Conservation (phyloP, 2,329 filamentous ascomycete genomes). For the Phaeosphaeria sp. region DNA sequence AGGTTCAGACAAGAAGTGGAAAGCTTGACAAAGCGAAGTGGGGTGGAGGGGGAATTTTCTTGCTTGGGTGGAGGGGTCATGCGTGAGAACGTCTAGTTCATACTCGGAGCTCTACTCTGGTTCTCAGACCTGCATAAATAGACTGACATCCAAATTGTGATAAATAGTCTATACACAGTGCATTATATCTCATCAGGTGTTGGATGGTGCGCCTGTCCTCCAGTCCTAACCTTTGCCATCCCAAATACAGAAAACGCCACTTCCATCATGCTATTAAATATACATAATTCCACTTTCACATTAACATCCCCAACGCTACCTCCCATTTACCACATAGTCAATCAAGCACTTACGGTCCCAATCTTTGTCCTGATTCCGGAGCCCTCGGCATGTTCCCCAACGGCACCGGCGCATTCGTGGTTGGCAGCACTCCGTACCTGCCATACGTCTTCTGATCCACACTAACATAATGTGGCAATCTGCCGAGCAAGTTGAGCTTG, state of each 20-base stretch:
- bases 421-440: conserved; percentile 84
- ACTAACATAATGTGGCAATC: conserved; percentile 89
- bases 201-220: conserved; percentile 5
- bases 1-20: background rate
- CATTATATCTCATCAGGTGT: conserved; percentile 6
- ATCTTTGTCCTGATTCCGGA: conserved; percentile 38
- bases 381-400: conserved; percentile 32
- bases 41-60: background rate
- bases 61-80: background rate
- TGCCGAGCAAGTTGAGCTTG: conserved; percentile 82
- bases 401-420: conserved; percentile 21
- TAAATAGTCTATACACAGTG: background rate
- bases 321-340: background rate
- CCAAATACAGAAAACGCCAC: conserved; percentile 1
- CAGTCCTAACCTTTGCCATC: conserved; percentile 3
- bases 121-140: background rate
- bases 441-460: conserved; percentile 97
- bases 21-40: background rate
- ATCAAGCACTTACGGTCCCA: conserved; percentile 27
- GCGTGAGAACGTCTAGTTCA: no score
- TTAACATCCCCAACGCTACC: background rate
- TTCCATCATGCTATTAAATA: conserved; percentile 5
- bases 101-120: no score
- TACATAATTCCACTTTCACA: background rate
- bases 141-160: background rate